Evolutionary conservation across 2,329 filamentous ascomycete genomes (phyloP).

Genomic region (Sporothrix inflata): DNA sequence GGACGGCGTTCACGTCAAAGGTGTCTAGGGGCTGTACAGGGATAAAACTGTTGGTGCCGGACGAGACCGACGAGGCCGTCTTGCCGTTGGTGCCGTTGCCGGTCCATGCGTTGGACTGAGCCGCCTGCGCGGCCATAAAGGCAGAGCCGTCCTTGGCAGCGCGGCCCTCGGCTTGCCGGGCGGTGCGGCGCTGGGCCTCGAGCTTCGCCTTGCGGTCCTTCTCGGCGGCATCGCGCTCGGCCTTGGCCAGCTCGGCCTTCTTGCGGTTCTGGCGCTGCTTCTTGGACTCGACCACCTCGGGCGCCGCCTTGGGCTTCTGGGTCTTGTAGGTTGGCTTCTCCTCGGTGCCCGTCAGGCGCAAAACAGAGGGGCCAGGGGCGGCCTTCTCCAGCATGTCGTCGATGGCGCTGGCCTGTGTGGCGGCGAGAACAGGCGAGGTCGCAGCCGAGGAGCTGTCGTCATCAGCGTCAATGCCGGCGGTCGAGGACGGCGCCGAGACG

Average conservation of each 20-base stretch:
- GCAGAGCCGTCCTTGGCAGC: slow-evolving; percentile 77
- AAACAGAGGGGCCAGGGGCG: slow-evolving; percentile 68
- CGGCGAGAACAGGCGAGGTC: slow-evolving; percentile 63
- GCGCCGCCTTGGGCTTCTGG: slow-evolving; percentile 60
- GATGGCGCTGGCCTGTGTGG: slow-evolving; percentile 66
- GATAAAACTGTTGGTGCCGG: slow-evolving; percentile 43
- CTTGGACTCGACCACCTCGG: slow-evolving; percentile 79
- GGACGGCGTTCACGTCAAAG: slow-evolving; percentile 46
- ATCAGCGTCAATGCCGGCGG: slow-evolving; percentile 74
- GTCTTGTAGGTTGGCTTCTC: slow-evolving; percentile 60
- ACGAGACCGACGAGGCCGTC: slow-evolving; percentile 43
- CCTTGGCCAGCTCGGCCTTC: slow-evolving; percentile 82
- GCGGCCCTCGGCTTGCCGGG: slow-evolving; percentile 80
- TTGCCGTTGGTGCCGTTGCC: slow-evolving; percentile 44
- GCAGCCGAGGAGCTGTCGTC: slow-evolving; percentile 75
- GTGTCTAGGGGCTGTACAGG: slow-evolving; percentile 61
- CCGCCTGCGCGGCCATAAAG: slow-evolving; percentile 51
- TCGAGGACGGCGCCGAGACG: slow-evolving; percentile 67
- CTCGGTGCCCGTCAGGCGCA: slow-evolving; percentile 73
- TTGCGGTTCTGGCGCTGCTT: slow-evolving; percentile 92
- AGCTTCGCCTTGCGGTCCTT: slow-evolving; percentile 73
- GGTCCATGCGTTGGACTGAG: slow-evolving; percentile 47
- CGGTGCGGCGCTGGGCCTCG: slow-evolving; percentile 81
- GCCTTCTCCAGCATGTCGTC: slow-evolving; percentile 89
- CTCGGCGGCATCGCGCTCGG: slow-evolving; percentile 75